These are phyloP conservation scores for Styphnolobium japonicum DNA, from an alignment of 306 rosid genomes.

Conservation along the genomic window DNA sequence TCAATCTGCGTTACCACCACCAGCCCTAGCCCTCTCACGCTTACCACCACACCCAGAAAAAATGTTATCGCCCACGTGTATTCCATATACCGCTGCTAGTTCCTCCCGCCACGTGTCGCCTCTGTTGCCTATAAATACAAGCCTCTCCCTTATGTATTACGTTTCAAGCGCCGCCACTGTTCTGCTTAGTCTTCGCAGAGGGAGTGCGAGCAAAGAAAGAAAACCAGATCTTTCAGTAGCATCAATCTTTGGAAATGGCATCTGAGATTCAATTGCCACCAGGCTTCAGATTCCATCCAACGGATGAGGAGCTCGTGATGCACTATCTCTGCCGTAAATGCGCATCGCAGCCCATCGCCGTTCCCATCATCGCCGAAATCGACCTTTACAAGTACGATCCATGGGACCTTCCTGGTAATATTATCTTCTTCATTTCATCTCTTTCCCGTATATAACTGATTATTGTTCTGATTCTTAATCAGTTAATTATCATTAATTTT, in stretches of 20 bases:
- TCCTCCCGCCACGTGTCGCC: slow-evolving; percentile 48
- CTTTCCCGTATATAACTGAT: too few relatives aligned
- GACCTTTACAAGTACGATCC: slow-evolving; percentile 87
- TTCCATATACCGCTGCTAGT: slow-evolving; percentile 45
- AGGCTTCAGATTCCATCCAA: slow-evolving; percentile 93
- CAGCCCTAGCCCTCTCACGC: not conserved
- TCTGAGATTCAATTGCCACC: slow-evolving; percentile 79
- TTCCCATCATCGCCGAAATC: slow-evolving; percentile 85
- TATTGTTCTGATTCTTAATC: too few relatives aligned
- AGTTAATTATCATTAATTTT: not conserved
- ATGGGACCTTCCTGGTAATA: slow-evolving; percentile 85
- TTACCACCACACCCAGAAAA: slow-evolving; percentile 12
- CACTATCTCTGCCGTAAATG: slow-evolving; percentile 91
- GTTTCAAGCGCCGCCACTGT: slow-evolving; percentile 77
- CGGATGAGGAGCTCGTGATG: slow-evolving; percentile 91
- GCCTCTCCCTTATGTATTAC: slow-evolving; percentile 46
- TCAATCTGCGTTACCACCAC: slow-evolving; percentile 33
- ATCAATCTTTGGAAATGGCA: too few relatives aligned
- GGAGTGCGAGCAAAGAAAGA: not conserved
- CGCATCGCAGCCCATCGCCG: slow-evolving; percentile 65
- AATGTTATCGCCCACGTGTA: slow-evolving; percentile 72
- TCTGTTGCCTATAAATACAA: slow-evolving; percentile 36
- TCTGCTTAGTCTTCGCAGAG: not conserved
- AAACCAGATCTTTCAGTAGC: too few relatives aligned
- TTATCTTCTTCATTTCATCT: not conserved